phyloP scores from a whole-genome alignment of 176 grass and related monocot genomes.

The Melocanna baccifera region DNA sequence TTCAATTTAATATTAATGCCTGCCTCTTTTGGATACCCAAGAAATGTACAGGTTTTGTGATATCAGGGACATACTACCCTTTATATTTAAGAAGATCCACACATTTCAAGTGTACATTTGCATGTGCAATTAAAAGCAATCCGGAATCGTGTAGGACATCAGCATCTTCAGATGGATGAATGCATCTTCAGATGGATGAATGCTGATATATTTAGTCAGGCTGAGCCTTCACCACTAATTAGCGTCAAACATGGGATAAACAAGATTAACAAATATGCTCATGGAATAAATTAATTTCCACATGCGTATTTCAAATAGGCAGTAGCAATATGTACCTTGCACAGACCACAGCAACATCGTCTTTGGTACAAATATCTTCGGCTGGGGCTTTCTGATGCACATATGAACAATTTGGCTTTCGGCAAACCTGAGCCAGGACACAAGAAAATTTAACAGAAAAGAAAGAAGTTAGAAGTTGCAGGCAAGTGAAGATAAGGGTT shows the following conservation, averaged over 20 bases:
- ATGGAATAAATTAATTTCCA: not conserved
- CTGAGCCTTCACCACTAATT: not conserved
- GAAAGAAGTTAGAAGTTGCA: slow-evolving; percentile 14
- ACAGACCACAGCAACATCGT: slow-evolving; percentile 55
- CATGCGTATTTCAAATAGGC: not conserved
- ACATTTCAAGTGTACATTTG: not conserved
- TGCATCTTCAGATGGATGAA: slow-evolving; percentile 3
- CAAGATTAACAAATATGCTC: not conserved
- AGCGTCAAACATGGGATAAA: not conserved
- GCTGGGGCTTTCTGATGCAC: slow-evolving; percentile 45
- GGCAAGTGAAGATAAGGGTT: not conserved
- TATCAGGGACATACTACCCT: not conserved
- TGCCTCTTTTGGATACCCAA: not conserved
- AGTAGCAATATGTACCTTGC: slow-evolving; percentile 43
- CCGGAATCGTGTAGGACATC: not conserved
- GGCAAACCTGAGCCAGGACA: slow-evolving; percentile 42
- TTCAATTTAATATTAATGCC: not conserved
- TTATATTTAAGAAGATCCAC: not conserved
- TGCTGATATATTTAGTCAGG: not conserved
- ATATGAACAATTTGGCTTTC: slow-evolving; percentile 61
- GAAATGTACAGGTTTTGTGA: not conserved
- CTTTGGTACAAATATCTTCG: slow-evolving; percentile 67
- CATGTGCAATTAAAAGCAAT: not conserved
- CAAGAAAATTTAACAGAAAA: slow-evolving; percentile 19
- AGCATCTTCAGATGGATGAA: not conserved